Evolutionary conservation across 108 stramenopile genomes (phyloP).

Genomic region (Nitzschia sp.): DNA sequence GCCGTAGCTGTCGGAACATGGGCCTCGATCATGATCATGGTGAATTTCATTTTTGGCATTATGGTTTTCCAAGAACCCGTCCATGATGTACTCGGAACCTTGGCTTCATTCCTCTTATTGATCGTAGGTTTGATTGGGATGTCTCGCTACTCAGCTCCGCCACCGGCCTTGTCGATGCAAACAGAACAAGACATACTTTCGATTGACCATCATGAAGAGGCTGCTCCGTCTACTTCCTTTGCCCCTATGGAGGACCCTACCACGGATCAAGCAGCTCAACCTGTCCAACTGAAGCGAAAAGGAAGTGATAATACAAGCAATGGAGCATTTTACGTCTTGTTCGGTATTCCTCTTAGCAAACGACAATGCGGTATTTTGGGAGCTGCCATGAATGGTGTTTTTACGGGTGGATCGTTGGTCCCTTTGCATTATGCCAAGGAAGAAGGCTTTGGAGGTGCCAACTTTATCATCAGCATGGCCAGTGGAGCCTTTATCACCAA

Average conservation of each 20-base stretch:
- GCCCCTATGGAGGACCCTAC: conserved; percentile 11
- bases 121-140: conserved; percentile 51
- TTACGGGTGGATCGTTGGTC: conserved; percentile 59
- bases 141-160: conserved; percentile 34
- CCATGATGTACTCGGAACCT: conserved; percentile 26
- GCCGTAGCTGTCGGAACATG: conserved; percentile 71
- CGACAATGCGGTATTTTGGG: conserved; percentile 60
- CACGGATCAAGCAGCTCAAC: background rate
- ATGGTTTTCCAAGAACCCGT: conserved; percentile 68
- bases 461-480: conserved; percentile 53
- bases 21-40: conserved; percentile 64
- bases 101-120: conserved; percentile 34
- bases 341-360: conserved; percentile 21
- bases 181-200: background rate
- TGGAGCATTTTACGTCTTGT: conserved; percentile 1
- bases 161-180: background rate
- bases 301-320: background rate
- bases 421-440: conserved; percentile 64
- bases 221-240: background rate
- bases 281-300: background rate
- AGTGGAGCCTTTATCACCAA: conserved; percentile 54
- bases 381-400: conserved; percentile 61
- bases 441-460: conserved; percentile 43
- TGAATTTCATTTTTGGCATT: conserved; percentile 65
- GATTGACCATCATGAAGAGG: background rate